Conservation (phyloP, 1,284 basidiomycete genomes). For the Meira miltonrushii region DNA sequence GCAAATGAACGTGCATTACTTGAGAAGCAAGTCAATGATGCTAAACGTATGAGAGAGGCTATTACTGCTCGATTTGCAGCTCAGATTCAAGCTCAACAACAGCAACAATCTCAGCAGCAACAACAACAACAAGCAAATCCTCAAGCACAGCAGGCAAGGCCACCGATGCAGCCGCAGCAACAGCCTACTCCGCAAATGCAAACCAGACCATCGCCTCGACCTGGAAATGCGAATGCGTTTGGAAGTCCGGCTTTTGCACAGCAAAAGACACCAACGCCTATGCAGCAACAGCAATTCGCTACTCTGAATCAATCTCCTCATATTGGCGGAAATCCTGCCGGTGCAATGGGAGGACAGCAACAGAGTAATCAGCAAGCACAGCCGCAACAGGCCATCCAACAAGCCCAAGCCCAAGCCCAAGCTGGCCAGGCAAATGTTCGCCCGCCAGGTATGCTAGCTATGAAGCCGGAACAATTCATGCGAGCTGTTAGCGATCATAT, state of each 20-base stretch:
- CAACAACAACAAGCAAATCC: slow-evolving; percentile 9
- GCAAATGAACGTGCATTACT: neutral
- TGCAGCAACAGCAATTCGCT: slow-evolving; percentile 9
- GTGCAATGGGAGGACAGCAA: neutral
- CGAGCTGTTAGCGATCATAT: slow-evolving; percentile 42
- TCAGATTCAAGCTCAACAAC: slow-evolving; percentile 7
- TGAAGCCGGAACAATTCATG: slow-evolving; percentile 44
- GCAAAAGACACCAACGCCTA: slow-evolving; percentile 3
- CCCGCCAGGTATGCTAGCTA: slow-evolving; percentile 18
- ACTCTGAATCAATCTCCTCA: slow-evolving; percentile 8
- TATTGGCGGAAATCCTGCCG: neutral
- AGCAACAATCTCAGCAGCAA: slow-evolving; percentile 10
- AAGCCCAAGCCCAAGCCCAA: slow-evolving; percentile 9
- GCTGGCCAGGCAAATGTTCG: slow-evolving; percentile 10
- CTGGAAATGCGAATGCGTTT: slow-evolving; percentile 3
- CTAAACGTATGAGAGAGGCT: slow-evolving; percentile 3
- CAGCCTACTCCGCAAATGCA: slow-evolving; percentile 10
- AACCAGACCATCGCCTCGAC: slow-evolving; percentile 3
- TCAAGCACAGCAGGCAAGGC: slow-evolving; percentile 1
- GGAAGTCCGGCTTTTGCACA: slow-evolving; percentile 6
- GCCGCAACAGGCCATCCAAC: neutral
- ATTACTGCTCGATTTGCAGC: neutral
- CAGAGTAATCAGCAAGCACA: slow-evolving; percentile 11
- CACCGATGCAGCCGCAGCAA: slow-evolving; percentile 3
- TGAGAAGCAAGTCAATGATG: slow-evolving; percentile 13